Evolutionary conservation across 768 basidiomycete genomes (phyloP).

Genomic region (Lanmaoa rubissima): DNA sequence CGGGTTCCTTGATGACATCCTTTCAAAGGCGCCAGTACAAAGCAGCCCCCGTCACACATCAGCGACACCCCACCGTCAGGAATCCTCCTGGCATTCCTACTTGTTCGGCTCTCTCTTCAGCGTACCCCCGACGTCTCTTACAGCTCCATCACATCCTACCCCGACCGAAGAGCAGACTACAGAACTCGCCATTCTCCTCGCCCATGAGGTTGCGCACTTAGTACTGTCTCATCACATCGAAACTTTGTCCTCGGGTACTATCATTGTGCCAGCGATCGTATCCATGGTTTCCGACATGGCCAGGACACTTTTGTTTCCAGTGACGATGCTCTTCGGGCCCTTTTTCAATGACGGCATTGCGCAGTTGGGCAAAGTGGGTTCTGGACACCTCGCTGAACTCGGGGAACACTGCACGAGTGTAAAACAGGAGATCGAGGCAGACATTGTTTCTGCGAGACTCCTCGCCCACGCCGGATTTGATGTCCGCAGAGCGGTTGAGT

Average conservation of each 20-base stretch:
- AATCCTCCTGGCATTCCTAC: slow-evolving; percentile 45
- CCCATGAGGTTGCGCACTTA: slow-evolving; percentile 93
- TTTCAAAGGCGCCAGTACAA: slow-evolving; percentile 41
- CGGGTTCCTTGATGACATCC: slow-evolving; percentile 87
- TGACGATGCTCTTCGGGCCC: slow-evolving; percentile 91
- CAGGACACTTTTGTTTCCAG: slow-evolving; percentile 78
- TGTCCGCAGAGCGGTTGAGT: slow-evolving; percentile 73
- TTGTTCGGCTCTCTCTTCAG: slow-evolving; percentile 45
- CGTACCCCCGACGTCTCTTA: slow-evolving; percentile 33
- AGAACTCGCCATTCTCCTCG: slow-evolving; percentile 85
- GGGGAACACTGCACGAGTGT: slow-evolving; percentile 76
- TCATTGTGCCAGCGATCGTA: slow-evolving; percentile 77
- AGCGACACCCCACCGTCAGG: slow-evolving; percentile 15
- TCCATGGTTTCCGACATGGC: slow-evolving; percentile 76
- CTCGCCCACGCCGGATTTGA: slow-evolving; percentile 92
- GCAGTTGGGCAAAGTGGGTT: slow-evolving; percentile 72
- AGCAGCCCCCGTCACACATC: slow-evolving; percentile 27
- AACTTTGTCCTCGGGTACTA: slow-evolving; percentile 79
- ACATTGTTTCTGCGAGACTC: slow-evolving; percentile 84
- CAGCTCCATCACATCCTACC: slow-evolving; percentile 39
- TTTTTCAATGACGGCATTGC: slow-evolving; percentile 95
- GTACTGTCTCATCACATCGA: slow-evolving; percentile 90
- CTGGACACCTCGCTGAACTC: slow-evolving; percentile 68
- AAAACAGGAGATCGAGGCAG: slow-evolving; percentile 90
- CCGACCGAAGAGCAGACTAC: slow-evolving; percentile 83